Conservation (phyloP, 2,329 filamentous ascomycete genomes). For the Xylariaceae sp. region DNA sequence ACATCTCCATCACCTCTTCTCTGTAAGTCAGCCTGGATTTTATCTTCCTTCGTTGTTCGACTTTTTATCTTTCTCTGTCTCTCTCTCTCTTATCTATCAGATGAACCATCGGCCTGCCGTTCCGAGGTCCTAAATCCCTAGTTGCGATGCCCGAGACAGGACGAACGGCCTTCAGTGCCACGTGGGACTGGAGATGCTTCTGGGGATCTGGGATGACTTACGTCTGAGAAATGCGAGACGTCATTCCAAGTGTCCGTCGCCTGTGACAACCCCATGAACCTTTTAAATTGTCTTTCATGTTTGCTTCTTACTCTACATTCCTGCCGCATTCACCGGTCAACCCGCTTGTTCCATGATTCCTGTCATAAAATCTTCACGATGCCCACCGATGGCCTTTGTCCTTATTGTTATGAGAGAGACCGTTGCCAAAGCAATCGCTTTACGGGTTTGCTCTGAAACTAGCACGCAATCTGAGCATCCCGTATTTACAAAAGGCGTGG, state of each 20-base stretch:
- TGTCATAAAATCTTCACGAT: slow-evolving; percentile 25
- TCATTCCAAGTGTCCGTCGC: slow-evolving; percentile 29
- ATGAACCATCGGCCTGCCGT: not conserved
- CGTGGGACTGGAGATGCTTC: slow-evolving; percentile 17
- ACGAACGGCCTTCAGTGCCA: slow-evolving; percentile 16
- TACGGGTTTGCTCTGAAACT: slow-evolving; percentile 8
- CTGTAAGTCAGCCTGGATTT: slow-evolving; percentile 10
- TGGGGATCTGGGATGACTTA: slow-evolving; percentile 6
- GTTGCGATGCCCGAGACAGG: slow-evolving; percentile 13
- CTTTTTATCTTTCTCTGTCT: not conserved
- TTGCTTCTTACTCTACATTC: slow-evolving; percentile 24
- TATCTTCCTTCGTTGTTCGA: not conserved
- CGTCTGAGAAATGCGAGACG: slow-evolving; percentile 19
- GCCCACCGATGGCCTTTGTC: slow-evolving; percentile 7
- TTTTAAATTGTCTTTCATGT: slow-evolving; percentile 21
- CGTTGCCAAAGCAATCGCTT: slow-evolving; percentile 1
- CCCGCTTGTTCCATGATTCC: slow-evolving; percentile 14
- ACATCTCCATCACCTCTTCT: not conserved
- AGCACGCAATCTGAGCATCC: slow-evolving; percentile 1
- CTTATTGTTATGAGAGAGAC: slow-evolving; percentile 4
- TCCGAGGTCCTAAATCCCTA: slow-evolving; percentile 4
- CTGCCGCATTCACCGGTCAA: slow-evolving; percentile 7
- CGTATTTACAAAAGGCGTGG: not conserved
- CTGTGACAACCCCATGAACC: slow-evolving; percentile 30
- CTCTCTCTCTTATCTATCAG: not conserved